phyloP scores from a whole-genome alignment of 2,329 filamentous ascomycete genomes.

The Exutisphaerella laricina region DNA sequence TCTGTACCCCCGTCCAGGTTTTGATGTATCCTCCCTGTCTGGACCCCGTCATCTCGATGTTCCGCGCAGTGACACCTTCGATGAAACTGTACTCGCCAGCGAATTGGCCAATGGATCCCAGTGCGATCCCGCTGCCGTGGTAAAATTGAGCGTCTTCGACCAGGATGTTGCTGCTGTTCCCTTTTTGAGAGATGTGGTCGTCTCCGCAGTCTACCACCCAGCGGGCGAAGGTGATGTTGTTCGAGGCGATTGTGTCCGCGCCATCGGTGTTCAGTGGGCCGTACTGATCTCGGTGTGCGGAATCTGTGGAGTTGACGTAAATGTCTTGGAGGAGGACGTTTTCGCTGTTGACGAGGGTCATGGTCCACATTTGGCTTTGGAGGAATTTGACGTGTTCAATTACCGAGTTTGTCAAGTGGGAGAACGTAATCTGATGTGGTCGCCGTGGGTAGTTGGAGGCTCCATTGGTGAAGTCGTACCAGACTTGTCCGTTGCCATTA shows the following conservation, averaged over 20 bases:
- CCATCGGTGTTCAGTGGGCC: constrained; percentile 45
- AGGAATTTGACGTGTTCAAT: constrained; percentile 49
- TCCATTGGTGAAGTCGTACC: constrained; percentile 46
- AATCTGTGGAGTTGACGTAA: constrained; percentile 40
- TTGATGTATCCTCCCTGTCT: constrained; percentile 39
- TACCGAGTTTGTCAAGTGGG: constrained; percentile 44
- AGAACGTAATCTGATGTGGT: constrained; percentile 51
- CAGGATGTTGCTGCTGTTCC: constrained; percentile 51
- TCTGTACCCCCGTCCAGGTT: constrained; percentile 49
- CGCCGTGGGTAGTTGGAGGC: constrained; percentile 45
- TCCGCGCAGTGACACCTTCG: constrained; percentile 45
- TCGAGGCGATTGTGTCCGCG: constrained; percentile 50
- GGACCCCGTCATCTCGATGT: constrained; percentile 38
- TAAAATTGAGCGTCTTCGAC: constrained; percentile 48
- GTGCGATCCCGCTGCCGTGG: constrained; percentile 49
- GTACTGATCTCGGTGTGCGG: constrained; percentile 33
- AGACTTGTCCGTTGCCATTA: constrained; percentile 56
- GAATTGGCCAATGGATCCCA: constrained; percentile 57
- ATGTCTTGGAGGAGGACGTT: constrained; percentile 48
- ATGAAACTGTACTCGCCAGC: constrained; percentile 45
- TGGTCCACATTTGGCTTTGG: constrained; percentile 55
- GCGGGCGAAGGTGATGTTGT: constrained; percentile 47
- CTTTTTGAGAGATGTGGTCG: constrained; percentile 51
- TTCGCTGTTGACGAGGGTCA: constrained; percentile 48
- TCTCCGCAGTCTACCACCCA: constrained; percentile 51